phyloP scores from a whole-genome alignment of 2,329 filamentous ascomycete species.

The Talaromyces amestolkiae region DNA sequence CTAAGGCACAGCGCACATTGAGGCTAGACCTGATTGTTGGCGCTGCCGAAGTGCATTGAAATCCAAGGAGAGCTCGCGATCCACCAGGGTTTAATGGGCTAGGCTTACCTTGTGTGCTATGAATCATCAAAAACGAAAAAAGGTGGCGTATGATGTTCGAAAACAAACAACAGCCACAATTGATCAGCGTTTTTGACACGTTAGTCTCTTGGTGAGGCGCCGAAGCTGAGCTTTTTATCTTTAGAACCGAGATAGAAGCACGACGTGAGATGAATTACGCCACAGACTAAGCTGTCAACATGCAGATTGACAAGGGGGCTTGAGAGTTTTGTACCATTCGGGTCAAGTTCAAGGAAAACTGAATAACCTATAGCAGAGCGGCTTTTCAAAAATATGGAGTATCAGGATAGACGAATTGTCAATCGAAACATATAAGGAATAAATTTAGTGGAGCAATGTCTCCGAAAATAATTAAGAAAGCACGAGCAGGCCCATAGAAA shows the following conservation, averaged over 20 bases:
- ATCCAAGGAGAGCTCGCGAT: conserved; percentile 2
- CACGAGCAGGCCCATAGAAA: background rate
- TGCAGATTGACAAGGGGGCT: conserved; percentile 10
- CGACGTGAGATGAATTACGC: background rate
- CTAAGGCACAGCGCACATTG: background rate
- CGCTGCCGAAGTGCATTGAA: conserved; percentile 1
- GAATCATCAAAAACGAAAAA: background rate
- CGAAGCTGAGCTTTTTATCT: background rate
- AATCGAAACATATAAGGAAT: background rate
- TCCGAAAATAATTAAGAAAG: background rate
- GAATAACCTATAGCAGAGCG: background rate
- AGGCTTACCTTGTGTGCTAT: conserved; percentile 6
- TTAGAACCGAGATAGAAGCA: background rate
- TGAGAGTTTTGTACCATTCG: background rate
- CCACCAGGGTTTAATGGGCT: background rate
- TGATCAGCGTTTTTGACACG: background rate
- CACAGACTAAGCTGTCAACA: conserved; percentile 5
- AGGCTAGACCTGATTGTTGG: background rate
- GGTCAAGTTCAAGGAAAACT: background rate
- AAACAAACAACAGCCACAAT: conserved; percentile 10
- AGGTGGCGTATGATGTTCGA: background rate
- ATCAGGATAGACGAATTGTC: background rate
- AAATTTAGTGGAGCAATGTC: background rate
- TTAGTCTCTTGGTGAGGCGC: conserved; percentile 1
- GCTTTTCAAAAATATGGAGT: background rate